Evolutionary conservation across 1,284 basidiomycete genomes (phyloP), one percentile per base, ranked within the genome.

Genomic region (Limonomyces culmigenus): DNA sequence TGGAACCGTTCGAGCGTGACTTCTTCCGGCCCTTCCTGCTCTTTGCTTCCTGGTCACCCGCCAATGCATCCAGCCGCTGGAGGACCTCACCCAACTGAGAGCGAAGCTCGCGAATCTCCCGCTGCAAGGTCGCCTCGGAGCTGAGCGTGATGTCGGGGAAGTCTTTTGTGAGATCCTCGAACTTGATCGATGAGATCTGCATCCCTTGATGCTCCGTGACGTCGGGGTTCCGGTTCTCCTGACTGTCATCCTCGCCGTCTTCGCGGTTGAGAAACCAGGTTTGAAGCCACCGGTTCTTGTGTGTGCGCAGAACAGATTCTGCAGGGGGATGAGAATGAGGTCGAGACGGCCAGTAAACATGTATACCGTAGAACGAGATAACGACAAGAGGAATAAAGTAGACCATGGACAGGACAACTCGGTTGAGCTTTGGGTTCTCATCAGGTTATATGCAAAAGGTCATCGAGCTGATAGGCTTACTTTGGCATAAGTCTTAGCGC

Each of bases 351-450:
- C 52, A 4, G 54, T 49, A 39, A 67, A 51, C 37, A 65, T 60
- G 3, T 78, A n/a, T 65, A 56, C 95, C 91, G 49, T 66, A 83
- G 16, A 91, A 46, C 0, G 85, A 81, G 44, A 95, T 83, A 12
- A 65, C 29, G 3, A 64, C 58, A 23, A 95, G 62, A 0, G 88
- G 87, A 30, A 88, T 43, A 56, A 79, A 83, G 62, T 95, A 93
- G 13, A 93, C 42, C 29, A 67, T 45, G 13, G 60, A 55, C 86
- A 96, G 89, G 35, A 87, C 60, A 44, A 63, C 50, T 35, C 77
- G 73, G 54, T 95, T 95, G 41, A 91, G 54, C 68, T 76, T 38
- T 21, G 14, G 15, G 35, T 37, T 15, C 27, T 21, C 12, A 11
- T 13, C 10, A 21, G 20, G 25, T 32, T 18, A 25, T 38, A 23